A percentile compares a stretch with the other conserved stretches of the same genome.
Evolutionary conservation across 495 filamentous ascomycete species (phyloP).

Genomic region (Penicillium flavigenum): DNA sequence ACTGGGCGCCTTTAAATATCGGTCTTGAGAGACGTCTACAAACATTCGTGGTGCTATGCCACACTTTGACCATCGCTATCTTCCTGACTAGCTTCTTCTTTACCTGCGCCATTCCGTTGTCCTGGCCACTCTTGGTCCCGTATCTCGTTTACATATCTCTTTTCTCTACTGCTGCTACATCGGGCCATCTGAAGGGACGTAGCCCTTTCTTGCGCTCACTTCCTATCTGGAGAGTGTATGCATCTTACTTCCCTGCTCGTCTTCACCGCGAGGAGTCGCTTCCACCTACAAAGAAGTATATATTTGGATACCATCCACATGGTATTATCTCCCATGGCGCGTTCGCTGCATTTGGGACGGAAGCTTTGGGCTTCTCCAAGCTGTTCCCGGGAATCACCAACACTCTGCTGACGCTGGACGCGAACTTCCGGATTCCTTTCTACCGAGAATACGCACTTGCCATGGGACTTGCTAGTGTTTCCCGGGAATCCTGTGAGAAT

Average conservation of each 20-base stretch:
- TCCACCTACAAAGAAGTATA: slow-evolving; percentile 84
- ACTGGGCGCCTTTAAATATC: slow-evolving; percentile 85
- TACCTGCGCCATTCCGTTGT: slow-evolving; percentile 82
- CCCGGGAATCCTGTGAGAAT: slow-evolving; percentile 85
- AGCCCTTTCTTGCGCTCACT: slow-evolving; percentile 69
- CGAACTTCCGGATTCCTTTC: slow-evolving; percentile 90
- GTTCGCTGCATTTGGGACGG: slow-evolving; percentile 88
- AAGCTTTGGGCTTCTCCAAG: slow-evolving; percentile 81
- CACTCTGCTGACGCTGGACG: slow-evolving; percentile 82
- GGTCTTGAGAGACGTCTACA: slow-evolving; percentile 84
- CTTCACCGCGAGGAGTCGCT: slow-evolving; percentile 80
- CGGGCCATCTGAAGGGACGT: slow-evolving; percentile 71
- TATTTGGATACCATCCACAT: slow-evolving; percentile 97
- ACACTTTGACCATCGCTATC: slow-evolving; percentile 77
- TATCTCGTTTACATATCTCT: slow-evolving; percentile 81
- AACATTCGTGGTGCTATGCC: slow-evolving; percentile 79
- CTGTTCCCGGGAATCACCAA: slow-evolving; percentile 96
- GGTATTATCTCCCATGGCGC: slow-evolving; percentile 96
- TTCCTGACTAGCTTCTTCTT: slow-evolving; percentile 84
- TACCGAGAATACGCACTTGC: slow-evolving; percentile 89
- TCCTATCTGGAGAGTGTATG: slow-evolving; percentile 85
- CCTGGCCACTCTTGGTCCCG: slow-evolving; percentile 88
- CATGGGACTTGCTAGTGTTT: slow-evolving; percentile 85
- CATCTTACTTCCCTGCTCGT: slow-evolving; percentile 84
- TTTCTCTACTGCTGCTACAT: slow-evolving; percentile 70